Base-by-base conservation (phyloP, 2,329 filamentous ascomycete genomes). In the Alternaria arbusti region DNA sequence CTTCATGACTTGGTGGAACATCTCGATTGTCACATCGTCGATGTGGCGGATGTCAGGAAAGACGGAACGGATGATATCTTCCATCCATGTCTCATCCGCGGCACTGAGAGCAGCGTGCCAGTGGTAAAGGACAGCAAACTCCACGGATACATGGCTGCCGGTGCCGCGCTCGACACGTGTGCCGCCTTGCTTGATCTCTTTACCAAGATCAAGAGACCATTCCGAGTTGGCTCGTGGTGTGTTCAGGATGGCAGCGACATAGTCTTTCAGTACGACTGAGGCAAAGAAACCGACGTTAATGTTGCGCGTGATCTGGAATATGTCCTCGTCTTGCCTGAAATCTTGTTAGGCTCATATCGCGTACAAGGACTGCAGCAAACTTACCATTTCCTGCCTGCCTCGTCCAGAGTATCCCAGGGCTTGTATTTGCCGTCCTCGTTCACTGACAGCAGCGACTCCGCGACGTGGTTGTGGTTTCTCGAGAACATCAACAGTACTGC, bases 61-160 rank as follows among this genome's bases (percentile, higher is more conserved):
- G 9, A 70, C 65, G 4, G 67, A 61, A 28, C 67, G 69, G 25
- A 75, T 66, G n/a, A 80, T 72, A 7, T 90, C 83, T 70, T 93
- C 86, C 55, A 93, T 90, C 92, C 92, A 96, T 66, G 88, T 84
- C 72, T 95, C 93, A 71, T 96, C 93, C 69, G 87, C 89, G 60
- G 87, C 86, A 57, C 85, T 86, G 70, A 94, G 91, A 69, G 90
- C 89, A 7, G 91, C 93, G 82, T 96, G 93, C 92, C 92, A 96
- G 67, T 93, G 87, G 78, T 96, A 96, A 70, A 91, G 89, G 10
- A 96, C 85, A 74, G 95, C 96, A 84, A 96, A 96, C 80, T 96
- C 93, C 5, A 91, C 91, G 0, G 91, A 94, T 10, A 94, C 91
- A 67, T 90, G 88, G 73, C 95, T 96, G 57, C 93, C 93, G 0